Conservation (phyloP, 2,329 filamentous ascomycete species). For the Capronia americana region DNA sequence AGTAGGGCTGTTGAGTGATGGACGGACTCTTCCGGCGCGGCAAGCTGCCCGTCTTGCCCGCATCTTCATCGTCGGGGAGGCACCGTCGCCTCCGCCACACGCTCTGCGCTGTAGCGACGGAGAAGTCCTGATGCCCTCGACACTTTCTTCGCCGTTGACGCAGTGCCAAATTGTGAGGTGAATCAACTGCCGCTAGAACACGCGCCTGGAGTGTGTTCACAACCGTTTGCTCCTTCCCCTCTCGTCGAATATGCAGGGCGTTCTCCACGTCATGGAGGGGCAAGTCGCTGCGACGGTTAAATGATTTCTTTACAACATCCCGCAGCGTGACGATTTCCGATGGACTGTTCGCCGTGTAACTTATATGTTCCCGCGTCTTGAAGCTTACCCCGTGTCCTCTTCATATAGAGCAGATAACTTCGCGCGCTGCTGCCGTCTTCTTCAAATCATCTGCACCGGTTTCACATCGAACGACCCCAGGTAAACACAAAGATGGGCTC, state of each 20-base stretch:
- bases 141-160: neutral
- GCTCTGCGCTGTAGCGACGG: neutral
- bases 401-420: neutral
- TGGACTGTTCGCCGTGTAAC: conserved; percentile 1
- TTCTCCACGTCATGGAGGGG: conserved; percentile 19
- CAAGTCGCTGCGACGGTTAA: neutral
- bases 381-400: neutral
- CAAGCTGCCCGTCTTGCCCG: neutral
- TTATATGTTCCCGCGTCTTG: neutral
- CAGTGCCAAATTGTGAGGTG: neutral
- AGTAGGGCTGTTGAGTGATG: neutral
- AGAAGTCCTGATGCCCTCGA: conserved; percentile 15
- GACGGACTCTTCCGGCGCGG: conserved; percentile 4
- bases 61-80: neutral
- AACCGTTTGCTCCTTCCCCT: neutral
- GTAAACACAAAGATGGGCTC: conserved; percentile 27
- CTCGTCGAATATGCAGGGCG: neutral
- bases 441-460: neutral
- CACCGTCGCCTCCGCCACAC: conserved; percentile 1
- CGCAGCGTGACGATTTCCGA: conserved; percentile 8
- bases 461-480: neutral
- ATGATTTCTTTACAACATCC: conserved; percentile 13
- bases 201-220: neutral
- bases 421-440: neutral
- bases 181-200: conserved; percentile 7